Base-by-base conservation (phyloP, 2,329 filamentous ascomycete genomes). In the Penicillium sp. region DNA sequence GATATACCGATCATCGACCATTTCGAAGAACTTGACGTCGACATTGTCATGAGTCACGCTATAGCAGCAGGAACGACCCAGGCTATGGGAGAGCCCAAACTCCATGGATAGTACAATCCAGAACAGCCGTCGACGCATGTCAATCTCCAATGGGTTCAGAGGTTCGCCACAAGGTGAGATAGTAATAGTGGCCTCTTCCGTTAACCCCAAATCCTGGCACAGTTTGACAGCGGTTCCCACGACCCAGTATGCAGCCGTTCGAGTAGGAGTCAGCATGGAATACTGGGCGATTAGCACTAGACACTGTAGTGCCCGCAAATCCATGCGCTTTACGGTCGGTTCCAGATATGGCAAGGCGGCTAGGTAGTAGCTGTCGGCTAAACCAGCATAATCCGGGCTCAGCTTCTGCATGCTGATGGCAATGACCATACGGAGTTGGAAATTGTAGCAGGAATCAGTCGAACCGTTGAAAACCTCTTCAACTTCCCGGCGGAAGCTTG, bases 401-500 rank as follows among this genome's bases (percentile, higher is more conserved):
- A 96, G 77, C 68, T 94, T 95, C 69, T 97, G 91, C 69, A 97
- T 80, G 65, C 89, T 91, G 61, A 96, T 95, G 24, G 93, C 91
- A 62, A 97, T 83, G 43, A 96, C 88, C 81, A 97, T 90, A 47
- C 88, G 84, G 41, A 94, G 74, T 36, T 91, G 80, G 60, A 96
- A 97, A 60, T 93, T 89, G 63, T 90, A 84, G 65, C 90, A 91
- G 0, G 89, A 77, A 57, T 95, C 87, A 4, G 72, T 77, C 44
- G 83, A 85, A 40, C 86, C 86, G 51, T 79, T 76, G 63, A 91
- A 94, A 3, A 95, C 89, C 24, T 85, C 84, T 46, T 94, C 80
- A 27, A 96, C 74, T 51, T 95, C 87, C 51, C 78, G 74, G 22
- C 80, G 77, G 52, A 97, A 87, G 9, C 82, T 80, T 18, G 82